A percentile compares a stretch with the other conserved stretches of the same genome.
These are phyloP conservation scores for Dentipellis sp. DNA, from an alignment of 768 basidiomycete genomes.

Conservation along the genomic window DNA sequence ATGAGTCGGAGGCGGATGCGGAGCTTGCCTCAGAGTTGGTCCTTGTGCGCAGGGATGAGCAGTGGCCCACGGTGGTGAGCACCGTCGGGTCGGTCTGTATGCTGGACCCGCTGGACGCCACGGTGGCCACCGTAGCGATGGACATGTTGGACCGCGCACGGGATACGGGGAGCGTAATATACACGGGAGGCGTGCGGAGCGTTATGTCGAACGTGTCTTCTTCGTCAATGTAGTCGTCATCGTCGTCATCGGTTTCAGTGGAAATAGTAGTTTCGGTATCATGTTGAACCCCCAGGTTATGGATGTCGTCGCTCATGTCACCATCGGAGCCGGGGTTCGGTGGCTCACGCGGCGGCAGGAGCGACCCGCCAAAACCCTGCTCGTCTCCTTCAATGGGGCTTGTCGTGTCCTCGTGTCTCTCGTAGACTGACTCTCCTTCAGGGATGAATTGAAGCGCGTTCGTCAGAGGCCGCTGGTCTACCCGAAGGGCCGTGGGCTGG, in stretches of 20 bases:
- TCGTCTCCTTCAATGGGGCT: conserved; percentile 6
- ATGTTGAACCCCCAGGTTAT: conserved; percentile 31
- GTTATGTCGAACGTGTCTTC: conserved; percentile 64
- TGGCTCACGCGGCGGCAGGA: conserved; percentile 55
- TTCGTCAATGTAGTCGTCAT: conserved; percentile 30
- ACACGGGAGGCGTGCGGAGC: conserved; percentile 47
- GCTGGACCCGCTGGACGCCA: conserved; percentile 13
- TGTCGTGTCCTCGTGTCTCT: background rate
- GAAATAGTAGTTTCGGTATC: conserved; percentile 9
- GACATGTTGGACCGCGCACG: conserved; percentile 12
- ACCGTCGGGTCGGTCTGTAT: conserved; percentile 15
- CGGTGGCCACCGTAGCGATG: conserved; percentile 11
- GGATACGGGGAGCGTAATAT: conserved; percentile 13
- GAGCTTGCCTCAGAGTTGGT: conserved; percentile 17
- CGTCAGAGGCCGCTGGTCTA: conserved; percentile 13
- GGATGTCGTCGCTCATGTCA: conserved; percentile 50
- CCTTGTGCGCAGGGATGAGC: conserved; percentile 21
- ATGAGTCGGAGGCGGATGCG: conserved; percentile 12
- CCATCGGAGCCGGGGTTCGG: conserved; percentile 48
- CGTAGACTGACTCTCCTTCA: conserved; percentile 7
- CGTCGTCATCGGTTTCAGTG: conserved; percentile 15
- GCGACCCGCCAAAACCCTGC: conserved; percentile 66
- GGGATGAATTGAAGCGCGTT: conserved; percentile 9
- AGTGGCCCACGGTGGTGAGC: conserved; percentile 22
- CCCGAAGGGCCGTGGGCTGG: conserved; percentile 16